Base-by-base conservation (phyloP, 78 protist genomes). In the Dictyostelium capitatum region DNA sequence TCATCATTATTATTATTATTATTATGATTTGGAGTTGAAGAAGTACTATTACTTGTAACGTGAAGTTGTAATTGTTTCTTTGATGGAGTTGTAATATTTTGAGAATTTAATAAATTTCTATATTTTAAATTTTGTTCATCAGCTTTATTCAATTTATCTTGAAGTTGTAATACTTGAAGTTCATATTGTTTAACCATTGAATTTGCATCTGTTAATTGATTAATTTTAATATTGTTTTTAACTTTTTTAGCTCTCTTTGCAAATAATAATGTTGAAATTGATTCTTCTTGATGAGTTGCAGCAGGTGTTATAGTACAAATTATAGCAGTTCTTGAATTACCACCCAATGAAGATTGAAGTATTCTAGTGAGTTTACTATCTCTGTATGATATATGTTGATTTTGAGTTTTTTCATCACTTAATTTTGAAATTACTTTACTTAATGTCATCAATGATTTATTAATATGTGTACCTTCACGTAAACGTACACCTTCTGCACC, bases 181-280 rank as follows among this genome's bases (percentile, higher is more conserved):
- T 54, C 64, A 15, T 80, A 50, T 46, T 79, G 54, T 41, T 37
- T 65, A 20, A 93, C 7, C 81, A 85, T 32, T 12, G 90, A 28
- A 7, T 23, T 64, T 28, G 70, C 89, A 46, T 77, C 77, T 6
- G 69, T 25, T 12, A 97, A 92, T 80, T 96, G 96, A 75, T 97
- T 97, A 67, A 97, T 82, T 8, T 28, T 32, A 20, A 96, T 96
- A 51, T 74, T 84, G 90, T 91, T 97, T 84, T 80, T 89, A 28
- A 97, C 77, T 17, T 17, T 32, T 79, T 96, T 97, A 7, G 99
- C 99, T 32, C 97, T 80, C 11, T 77, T 62, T 28, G 99, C 98
- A 83, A 97, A 97, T 70, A 95, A 74, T 72, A 97, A 93, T n/a
- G 98, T 96, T 46, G 85, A 54, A 43, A 75, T 9, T 1, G 95